Percentiles rank a stretch among this genome's conserved stretches.
These are phyloP conservation scores for Solanum dulcamara DNA, from an alignment of 257 asterid genomes.

Conservation along the genomic window DNA sequence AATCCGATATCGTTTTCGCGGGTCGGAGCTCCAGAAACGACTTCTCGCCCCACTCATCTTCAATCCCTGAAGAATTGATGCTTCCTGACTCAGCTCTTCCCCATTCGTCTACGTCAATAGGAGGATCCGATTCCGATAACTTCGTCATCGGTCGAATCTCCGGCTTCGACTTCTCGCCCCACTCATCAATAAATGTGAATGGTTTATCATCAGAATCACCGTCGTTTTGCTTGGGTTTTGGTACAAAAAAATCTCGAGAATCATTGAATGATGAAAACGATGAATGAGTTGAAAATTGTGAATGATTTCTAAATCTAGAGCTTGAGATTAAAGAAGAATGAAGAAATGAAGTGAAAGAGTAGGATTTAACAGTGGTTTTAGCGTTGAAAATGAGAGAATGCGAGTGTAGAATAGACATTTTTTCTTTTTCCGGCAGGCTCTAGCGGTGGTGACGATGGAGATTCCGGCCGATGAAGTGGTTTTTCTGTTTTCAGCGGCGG, in stretches of 20 bases:
- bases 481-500: neutral
- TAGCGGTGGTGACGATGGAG: neutral
- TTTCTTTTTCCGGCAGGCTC: neutral
- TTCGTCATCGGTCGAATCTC: constrained; percentile 1
- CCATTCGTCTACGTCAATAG: neutral
- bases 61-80: neutral
- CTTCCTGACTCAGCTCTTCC: neutral
- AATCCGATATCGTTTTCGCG: constrained; percentile 17
- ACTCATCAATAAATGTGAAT: constrained; percentile 39
- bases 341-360: neutral
- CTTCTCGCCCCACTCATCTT: neutral
- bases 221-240: neutral
- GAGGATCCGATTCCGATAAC: neutral
- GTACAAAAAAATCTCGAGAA: neutral
- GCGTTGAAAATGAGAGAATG: neutral
- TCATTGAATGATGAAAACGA: neutral
- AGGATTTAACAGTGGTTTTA: neutral
- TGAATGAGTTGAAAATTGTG: neutral
- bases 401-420: neutral
- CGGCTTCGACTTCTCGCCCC: constrained; percentile 48
- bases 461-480: neutral
- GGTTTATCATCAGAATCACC: constrained; percentile 11
- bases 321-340: neutral
- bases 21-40: constrained; percentile 47
- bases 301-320: neutral